Base-by-base conservation (phyloP, 2,329 filamentous ascomycete genomes). In the Neofusicoccum cordaticola region DNA sequence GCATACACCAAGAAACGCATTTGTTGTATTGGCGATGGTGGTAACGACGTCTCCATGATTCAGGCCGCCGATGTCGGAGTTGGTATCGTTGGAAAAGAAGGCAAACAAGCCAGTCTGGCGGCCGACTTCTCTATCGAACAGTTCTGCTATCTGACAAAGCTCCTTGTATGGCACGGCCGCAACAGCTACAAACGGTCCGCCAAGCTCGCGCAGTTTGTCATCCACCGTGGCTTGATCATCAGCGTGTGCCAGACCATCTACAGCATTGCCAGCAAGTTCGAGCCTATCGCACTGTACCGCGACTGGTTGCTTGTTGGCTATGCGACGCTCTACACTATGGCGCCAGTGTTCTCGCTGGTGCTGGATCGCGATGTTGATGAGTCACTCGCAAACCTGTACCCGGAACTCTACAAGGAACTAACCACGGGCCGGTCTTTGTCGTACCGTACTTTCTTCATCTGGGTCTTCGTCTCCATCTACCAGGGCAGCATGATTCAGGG, bases 1-100 rank as follows among this genome's bases (percentile, higher is more conserved):
- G 86, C 90, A 58, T 89, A 92, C 78, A 99, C 95, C 19, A 93
- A 92, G 77, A 98, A 98, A 78, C 90, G 96, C 13, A 91, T 98
- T 15, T 97, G 93, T 79, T 98, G 95, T 74, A 99, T 99, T 70
- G 95, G 95, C 42, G 95, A 99, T 73, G 95, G 95, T 69, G 95
- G 96, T 71, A 99, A 99, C 78, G 96, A 99, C 75, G 95, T 99
- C 4, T 94, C 90, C 70, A 99, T 99, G 95, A 99, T 99, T 70
- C 95, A 98, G 81, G 94, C 95, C 7, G 95, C 96, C 0, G 95
- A 99, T 73, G 93, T 99, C 0, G 96, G 96, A 66, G 94, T 99
- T 31, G 95, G 95, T 67, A 99, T 99, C 67, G 95, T 98, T 0
- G 95, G 95, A 66, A 99, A 99, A 81, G 95, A 99, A 81, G 95